Evolutionary conservation across 75 land plant genomes (phyloP).

Genomic region (Pseudotsuga menziesii): DNA sequence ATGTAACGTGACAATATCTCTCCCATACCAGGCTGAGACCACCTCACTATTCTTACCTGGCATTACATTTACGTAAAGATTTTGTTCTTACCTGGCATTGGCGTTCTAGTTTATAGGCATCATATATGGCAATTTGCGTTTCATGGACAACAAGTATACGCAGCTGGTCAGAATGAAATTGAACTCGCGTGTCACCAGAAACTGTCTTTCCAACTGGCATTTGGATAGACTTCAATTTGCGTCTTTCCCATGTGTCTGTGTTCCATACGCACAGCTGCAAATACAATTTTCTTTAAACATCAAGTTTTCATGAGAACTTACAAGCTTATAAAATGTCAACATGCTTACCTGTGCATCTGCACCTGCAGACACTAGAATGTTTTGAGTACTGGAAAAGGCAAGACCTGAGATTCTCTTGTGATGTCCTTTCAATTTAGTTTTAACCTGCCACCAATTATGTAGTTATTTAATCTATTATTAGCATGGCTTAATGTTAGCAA

Average conservation of each 20-base stretch:
- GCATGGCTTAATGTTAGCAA: neutral
- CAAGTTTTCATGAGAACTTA: neutral
- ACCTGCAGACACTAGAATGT: constrained; percentile 63
- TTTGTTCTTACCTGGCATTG: constrained; percentile 21
- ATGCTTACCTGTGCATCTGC: constrained; percentile 61
- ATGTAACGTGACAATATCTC: too few relatives aligned
- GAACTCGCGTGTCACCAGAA: constrained; percentile 42
- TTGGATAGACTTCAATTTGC: constrained; percentile 46
- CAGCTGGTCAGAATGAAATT: constrained; percentile 50
- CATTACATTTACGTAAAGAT: too few relatives aligned
- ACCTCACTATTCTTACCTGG: too few relatives aligned
- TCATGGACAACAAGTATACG: constrained; percentile 57
- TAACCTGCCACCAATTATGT: constrained; percentile 4
- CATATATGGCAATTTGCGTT: constrained; percentile 61
- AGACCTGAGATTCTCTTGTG: constrained; percentile 55
- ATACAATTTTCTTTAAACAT: constrained; percentile 16
- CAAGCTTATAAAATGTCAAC: too few relatives aligned
- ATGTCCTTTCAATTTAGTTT: constrained; percentile 63
- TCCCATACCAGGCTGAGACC: too few relatives aligned
- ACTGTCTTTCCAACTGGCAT: constrained; percentile 54
- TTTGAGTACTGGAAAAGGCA: constrained; percentile 48
- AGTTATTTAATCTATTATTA: neutral
- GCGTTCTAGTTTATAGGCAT: constrained; percentile 48
- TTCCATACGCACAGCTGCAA: constrained; percentile 75
- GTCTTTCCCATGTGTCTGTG: constrained; percentile 77